Base-by-base conservation (phyloP, 1,139 yeast genomes). In the Spathaspora sp. region DNA sequence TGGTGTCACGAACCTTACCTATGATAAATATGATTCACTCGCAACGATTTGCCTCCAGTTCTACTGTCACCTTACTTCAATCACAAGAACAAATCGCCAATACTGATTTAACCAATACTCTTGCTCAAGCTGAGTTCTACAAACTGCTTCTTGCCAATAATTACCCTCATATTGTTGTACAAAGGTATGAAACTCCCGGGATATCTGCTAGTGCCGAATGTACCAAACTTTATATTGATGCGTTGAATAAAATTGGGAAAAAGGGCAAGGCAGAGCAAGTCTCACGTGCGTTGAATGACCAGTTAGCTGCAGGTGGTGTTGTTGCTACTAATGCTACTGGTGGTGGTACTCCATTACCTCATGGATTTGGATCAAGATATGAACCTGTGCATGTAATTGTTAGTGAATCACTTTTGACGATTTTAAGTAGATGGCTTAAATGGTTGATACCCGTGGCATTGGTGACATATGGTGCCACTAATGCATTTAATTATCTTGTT, bases 301-400 rank as follows among this genome's bases (percentile, higher is more conserved):
- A 42, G 29, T 23, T 26, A n/a, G 24, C 10, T 11, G 15, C 26
- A 6, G 15, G 15, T 8, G 34, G 41, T 9, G 16, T n/a, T 13
- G 26, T 16, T 1, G 39, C 34, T 18, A 33, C 37, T 24, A 27
- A 11, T 26, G 26, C 47, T 15, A 29, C 44, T 31, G 51, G 63
- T 2, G 47, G 64, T 9, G 62, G 63, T 36, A 59, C 62, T 8
- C 56, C 56, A 17, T 57, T 63, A 27, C 64, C 79, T 2, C 65
- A 65, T 27, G 75, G 78, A 7, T 66, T 66, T 65, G 82, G 82
- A 2, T 76, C 72, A 48, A 74, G 76, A 64, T 72, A 72, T 40
- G 90, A 85, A 50, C 99, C 99, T 1, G 80, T 93, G 34, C 97
- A 93, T 66, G 98, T 93, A 18, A 80, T 93, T 31, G 89, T 93